Evolutionary conservation across 2,329 filamentous ascomycete species (phyloP).

Genomic region (Trichophaea hybrida): DNA sequence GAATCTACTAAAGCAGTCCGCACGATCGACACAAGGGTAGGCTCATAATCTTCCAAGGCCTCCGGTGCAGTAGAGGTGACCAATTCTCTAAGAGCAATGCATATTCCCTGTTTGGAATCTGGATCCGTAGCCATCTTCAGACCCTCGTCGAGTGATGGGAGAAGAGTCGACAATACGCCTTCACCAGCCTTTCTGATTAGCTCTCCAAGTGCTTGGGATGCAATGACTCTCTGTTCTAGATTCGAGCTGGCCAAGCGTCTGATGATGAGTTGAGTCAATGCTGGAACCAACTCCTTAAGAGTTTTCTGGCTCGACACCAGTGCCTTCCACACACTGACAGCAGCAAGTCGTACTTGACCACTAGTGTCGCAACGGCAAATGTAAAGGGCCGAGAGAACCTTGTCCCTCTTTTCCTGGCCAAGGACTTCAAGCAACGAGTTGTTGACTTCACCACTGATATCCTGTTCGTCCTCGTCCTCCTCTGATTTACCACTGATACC

Average conservation of each 20-base stretch:
- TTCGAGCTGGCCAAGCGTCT: constrained; percentile 85
- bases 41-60: constrained; percentile 83
- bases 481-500: constrained; percentile 72
- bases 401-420: constrained; percentile 91
- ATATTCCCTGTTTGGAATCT: constrained; percentile 92
- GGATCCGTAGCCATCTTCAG: constrained; percentile 76
- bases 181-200: constrained; percentile 95
- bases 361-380: constrained; percentile 97
- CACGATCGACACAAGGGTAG: constrained; percentile 85
- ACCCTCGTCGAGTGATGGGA: constrained; percentile 86
- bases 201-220: constrained; percentile 89
- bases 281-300: constrained; percentile 88
- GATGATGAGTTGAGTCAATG: constrained; percentile 87
- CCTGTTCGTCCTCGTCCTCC: constrained; percentile 63
- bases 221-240: constrained; percentile 98
- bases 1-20: constrained; percentile 82
- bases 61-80: constrained; percentile 80
- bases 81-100: constrained; percentile 84
- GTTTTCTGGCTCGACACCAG: constrained; percentile 82
- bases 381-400: constrained; percentile 90
- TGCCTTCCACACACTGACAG: constrained; percentile 91
- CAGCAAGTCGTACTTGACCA: constrained; percentile 73
- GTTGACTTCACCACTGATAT: constrained; percentile 66
- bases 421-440: constrained; percentile 88
- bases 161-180: constrained; percentile 68